A percentile compares a stretch with the other conserved stretches of the same genome.
phyloP scores from a whole-genome alignment of 2,329 filamentous ascomycete species.

The Fusarium sp. region DNA sequence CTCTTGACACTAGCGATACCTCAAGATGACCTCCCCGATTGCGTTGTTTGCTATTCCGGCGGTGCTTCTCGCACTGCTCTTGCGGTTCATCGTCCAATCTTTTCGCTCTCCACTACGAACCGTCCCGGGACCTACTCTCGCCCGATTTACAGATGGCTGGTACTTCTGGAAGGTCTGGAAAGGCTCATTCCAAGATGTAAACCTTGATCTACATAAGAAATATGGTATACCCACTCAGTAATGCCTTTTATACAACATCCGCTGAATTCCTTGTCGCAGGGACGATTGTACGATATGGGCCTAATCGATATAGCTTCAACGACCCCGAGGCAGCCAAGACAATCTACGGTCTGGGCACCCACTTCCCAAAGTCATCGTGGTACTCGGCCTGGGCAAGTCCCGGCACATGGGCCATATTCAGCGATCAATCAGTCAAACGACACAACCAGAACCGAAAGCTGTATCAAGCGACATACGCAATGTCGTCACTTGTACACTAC shows the following conservation, averaged over 20 bases:
- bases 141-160: conserved; percentile 11
- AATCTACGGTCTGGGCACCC: conserved; percentile 14
- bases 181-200: conserved; percentile 6
- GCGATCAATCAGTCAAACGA: not conserved
- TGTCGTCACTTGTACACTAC: conserved; percentile 24
- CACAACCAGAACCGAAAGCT: conserved; percentile 14
- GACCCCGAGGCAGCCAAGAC: conserved; percentile 12
- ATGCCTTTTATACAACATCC: rapidly evolving
- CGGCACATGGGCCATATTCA: conserved; percentile 5
- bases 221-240: not conserved
- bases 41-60: not conserved
- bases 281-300: not conserved
- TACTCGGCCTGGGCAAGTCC: conserved; percentile 4
- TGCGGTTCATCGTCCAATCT: not conserved
- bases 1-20: not conserved
- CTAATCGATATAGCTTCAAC: conserved; percentile 13
- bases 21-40: not conserved
- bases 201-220: conserved; percentile 3
- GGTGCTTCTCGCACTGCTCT: not conserved
- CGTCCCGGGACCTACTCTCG: not conserved
- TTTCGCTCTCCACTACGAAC: not conserved
- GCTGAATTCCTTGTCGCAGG: not conserved
- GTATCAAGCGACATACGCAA: conserved; percentile 25
- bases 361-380: conserved; percentile 27
- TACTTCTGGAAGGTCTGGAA: conserved; percentile 7